Conservation (phyloP, 495 filamentous ascomycete species). For the Penicillium fimorum region DNA sequence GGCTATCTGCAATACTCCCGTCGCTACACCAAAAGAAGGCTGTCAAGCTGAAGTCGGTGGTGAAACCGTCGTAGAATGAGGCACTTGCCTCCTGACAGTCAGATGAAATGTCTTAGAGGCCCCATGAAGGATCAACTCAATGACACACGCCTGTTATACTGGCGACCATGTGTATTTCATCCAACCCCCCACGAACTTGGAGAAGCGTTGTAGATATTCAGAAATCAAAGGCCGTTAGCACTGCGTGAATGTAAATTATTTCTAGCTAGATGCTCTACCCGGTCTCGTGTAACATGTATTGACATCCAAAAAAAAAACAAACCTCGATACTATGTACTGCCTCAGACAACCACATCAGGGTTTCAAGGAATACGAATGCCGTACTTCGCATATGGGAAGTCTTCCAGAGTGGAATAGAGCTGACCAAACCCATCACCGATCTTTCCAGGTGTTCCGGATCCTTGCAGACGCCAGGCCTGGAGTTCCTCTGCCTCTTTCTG, state of each 20-base stretch:
- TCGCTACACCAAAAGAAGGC: neutral
- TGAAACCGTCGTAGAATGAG: neutral
- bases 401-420: slow-evolving; percentile 57
- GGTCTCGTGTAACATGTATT: neutral
- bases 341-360: neutral
- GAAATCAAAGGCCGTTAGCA: neutral
- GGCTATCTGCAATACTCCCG: neutral
- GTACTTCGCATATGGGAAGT: slow-evolving; percentile 72
- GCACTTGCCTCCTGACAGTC: neutral
- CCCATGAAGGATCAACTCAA: neutral
- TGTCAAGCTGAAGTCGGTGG: neutral
- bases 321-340: neutral
- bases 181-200: neutral
- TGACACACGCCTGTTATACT: neutral
- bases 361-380: slow-evolving; percentile 50
- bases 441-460: slow-evolving; percentile 46
- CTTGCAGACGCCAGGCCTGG: slow-evolving; percentile 44
- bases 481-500: slow-evolving; percentile 47
- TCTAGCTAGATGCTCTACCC: neutral
- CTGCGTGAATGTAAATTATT: neutral
- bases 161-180: neutral
- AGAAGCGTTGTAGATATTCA: neutral
- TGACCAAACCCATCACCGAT: slow-evolving; percentile 74
- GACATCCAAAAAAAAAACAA: neutral
- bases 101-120: neutral